Evolutionary conservation across 2,329 filamentous ascomycete species (phyloP), one percentile per base, ranked within the genome.

Genomic region (Colletotrichum scovillei): DNA sequence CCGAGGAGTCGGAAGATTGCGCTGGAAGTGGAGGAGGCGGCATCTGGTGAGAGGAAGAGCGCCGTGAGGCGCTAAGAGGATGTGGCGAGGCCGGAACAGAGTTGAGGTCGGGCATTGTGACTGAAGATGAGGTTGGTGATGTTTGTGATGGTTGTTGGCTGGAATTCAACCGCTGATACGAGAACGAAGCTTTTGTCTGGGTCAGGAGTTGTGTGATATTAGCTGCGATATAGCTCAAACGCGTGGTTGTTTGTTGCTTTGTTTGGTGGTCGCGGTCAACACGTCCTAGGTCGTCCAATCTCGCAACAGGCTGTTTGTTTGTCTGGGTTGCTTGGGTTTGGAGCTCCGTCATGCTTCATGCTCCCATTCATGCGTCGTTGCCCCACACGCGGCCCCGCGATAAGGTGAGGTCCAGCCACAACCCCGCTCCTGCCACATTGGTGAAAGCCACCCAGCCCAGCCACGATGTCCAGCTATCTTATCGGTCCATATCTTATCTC

Each of bases 51-150:
- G 82, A 81, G 35, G 87, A 87, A 55, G 84, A 79, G 60, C 87
- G 86, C 62, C 85, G 82, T 26, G 85, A 83, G 9, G 79, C 76
- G 24, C 82, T 84, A 42, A 86, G 82, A 49, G 84, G 79, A 75
- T 84, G 85, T 63, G 87, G 86, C 67, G 86, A 88, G 8, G 86
- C 81, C 53, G 88, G 86, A 14, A 90, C 87, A 22, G 87, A 86
- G 81, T 90, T 90, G 75, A 90, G 85, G 75, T 90, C 88, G 28
- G 87, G 88, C 87, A 89, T 89, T 63, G 69, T 78, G 74, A 19
- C 22, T 66, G 59, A 55, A 52, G 63, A n/a, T 32, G 42, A 49
- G 19, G 58, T 24, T 16, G 65, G 49, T 59, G 60, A 67, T 58
- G 26, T 5, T 6, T 11, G 42, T 5, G 69, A 9, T 60, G 55